Conservation (phyloP, 2,329 filamentous ascomycete genomes). For the Pezicula carpinea region DNA sequence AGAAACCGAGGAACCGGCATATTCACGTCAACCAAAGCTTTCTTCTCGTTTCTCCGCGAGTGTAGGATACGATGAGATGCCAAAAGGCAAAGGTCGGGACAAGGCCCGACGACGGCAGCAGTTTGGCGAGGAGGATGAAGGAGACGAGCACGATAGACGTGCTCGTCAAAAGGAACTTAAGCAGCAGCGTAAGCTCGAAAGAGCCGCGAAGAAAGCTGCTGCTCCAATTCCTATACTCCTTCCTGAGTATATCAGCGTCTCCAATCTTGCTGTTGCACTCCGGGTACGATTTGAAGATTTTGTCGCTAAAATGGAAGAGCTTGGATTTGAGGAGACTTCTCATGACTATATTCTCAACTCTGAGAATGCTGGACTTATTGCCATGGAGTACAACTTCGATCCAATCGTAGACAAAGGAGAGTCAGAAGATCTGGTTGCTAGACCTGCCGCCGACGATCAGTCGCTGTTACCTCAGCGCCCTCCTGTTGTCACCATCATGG, state of each 20-base stretch:
- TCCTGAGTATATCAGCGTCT: constrained; percentile 89
- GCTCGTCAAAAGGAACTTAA: constrained; percentile 34
- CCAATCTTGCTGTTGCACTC: constrained; percentile 71
- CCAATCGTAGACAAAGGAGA: constrained; percentile 68
- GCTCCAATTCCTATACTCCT: constrained; percentile 64
- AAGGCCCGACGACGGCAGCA: constrained; percentile 24
- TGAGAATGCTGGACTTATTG: constrained; percentile 85
- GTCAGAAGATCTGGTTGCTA: constrained; percentile 64
- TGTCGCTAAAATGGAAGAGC: constrained; percentile 67
- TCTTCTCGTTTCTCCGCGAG: not conserved
- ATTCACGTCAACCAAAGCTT: not conserved
- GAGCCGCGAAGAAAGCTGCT: constrained; percentile 35
- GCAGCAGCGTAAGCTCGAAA: constrained; percentile 34
- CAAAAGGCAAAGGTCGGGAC: constrained; percentile 24
- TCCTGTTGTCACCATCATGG: constrained; percentile 98
- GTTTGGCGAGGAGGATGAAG: constrained; percentile 23
- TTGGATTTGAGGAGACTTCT: constrained; percentile 84
- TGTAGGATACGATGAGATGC: constrained; percentile 9
- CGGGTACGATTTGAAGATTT: constrained; percentile 69
- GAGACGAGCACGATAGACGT: constrained; percentile 19
- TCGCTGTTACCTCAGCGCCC: constrained; percentile 68
- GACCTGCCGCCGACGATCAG: constrained; percentile 63
- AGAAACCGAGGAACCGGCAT: not conserved
- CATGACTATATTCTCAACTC: constrained; percentile 83
- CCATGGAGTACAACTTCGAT: constrained; percentile 89